These are phyloP conservation scores for Wickerhamomyces alni DNA, from an alignment of 805 yeast species.

Conservation along the genomic window DNA sequence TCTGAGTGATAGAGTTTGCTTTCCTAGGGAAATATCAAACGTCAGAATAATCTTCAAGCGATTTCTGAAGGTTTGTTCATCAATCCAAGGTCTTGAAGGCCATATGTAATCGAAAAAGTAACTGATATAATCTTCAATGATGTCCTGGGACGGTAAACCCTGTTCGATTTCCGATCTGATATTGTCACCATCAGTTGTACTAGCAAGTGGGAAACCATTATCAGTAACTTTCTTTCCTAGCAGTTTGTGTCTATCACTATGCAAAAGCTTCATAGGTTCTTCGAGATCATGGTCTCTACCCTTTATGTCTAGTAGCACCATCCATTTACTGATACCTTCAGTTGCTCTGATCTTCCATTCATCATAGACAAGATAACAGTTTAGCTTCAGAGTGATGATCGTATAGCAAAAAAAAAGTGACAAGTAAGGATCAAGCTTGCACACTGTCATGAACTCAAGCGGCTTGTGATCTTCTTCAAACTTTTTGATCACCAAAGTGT, in stretches of 20 bases:
- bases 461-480: constrained; percentile 18
- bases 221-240: constrained; percentile 1
- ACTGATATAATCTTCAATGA: constrained; percentile 34
- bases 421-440: constrained; percentile 15
- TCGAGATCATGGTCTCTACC: constrained; percentile 7
- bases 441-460: constrained; percentile 8
- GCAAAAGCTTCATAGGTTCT: constrained; percentile 4
- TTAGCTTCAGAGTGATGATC: neutral
- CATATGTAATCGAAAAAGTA: constrained; percentile 37
- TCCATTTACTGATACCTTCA: constrained; percentile 18
- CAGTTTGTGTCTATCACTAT: constrained; percentile 6
- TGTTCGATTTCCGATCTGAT: constrained; percentile 26
- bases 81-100: constrained; percentile 40
- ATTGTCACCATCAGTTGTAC: constrained; percentile 20
- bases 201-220: constrained; percentile 1
- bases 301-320: constrained; percentile 9
- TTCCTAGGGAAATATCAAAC: neutral
- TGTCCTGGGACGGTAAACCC: constrained; percentile 30
- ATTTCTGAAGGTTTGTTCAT: constrained; percentile 32
- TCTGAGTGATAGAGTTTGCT: neutral
- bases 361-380: constrained; percentile 1
- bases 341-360: constrained; percentile 10
- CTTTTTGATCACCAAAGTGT: constrained; percentile 10
- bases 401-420: constrained; percentile 12
- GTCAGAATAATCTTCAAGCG: constrained; percentile 15